Conservation (phyloP, 331 rosid genomes). For the Cucumis variabilis region DNA sequence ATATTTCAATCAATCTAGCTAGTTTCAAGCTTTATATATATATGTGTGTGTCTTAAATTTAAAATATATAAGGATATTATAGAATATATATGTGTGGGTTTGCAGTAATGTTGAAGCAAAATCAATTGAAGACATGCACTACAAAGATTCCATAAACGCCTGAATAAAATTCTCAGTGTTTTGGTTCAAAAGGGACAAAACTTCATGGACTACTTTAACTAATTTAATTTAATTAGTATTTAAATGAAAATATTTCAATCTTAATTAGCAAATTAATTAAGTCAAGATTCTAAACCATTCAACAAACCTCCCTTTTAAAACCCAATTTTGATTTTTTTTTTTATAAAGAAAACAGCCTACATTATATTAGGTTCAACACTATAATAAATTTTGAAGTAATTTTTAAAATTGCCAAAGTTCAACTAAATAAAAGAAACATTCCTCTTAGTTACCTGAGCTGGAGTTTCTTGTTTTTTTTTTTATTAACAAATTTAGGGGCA, state of each 20-base stretch:
- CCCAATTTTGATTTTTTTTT: neutral
- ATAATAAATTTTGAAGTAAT: neutral
- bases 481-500: neutral
- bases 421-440: neutral
- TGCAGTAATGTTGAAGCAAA: neutral
- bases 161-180: neutral
- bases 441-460: neutral
- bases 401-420: neutral
- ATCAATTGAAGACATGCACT: slow-evolving; percentile 13
- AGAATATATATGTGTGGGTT: neutral
- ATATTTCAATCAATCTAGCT: slow-evolving; percentile 20
- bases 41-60: too few species aligned
- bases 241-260: neutral
- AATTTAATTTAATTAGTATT: neutral
- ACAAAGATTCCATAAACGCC: slow-evolving; percentile 22
- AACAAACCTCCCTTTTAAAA: neutral
- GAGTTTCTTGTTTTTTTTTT: too few species aligned
- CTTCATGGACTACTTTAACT: neutral
- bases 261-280: neutral
- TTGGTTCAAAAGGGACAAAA: neutral
- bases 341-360: neutral
- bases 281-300: neutral
- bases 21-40: neutral
- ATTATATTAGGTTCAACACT: neutral
- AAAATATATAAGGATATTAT: neutral